A percentile compares a stretch with the other conserved stretches of the same genome.
These are phyloP conservation scores for Ailanthus altissimus DNA, from an alignment of 345 rosid species.

Conservation along the genomic window DNA sequence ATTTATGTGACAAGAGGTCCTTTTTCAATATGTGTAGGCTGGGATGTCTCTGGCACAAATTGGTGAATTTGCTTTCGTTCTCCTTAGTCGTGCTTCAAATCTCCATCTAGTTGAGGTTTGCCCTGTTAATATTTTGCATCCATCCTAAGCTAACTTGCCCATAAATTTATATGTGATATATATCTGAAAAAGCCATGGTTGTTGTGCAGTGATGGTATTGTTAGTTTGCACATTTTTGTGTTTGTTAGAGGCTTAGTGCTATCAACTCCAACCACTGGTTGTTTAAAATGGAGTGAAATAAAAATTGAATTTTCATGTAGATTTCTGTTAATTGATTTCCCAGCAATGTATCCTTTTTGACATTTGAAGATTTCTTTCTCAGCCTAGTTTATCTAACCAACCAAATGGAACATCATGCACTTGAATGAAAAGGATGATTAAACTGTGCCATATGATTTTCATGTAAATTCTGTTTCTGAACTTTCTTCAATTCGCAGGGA, in stretches of 20 bases:
- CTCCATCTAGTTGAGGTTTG: constrained; percentile 92
- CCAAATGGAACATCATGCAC: neutral
- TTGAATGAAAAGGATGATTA: neutral
- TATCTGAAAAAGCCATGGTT: neutral
- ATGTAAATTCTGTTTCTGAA: constrained; percentile 1
- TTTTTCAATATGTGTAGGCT: constrained; percentile 49
- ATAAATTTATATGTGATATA: neutral
- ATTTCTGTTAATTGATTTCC: neutral
- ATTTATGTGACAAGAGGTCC: constrained; percentile 19
- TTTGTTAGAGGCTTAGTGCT: neutral
- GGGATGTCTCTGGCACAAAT: constrained; percentile 98
- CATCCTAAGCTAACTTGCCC: constrained; percentile 12
- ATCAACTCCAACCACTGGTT: neutral
- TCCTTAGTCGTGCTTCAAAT: constrained; percentile 96
- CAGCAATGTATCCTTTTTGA: neutral
- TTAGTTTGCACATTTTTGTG: neutral
- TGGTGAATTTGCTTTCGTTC: constrained; percentile 96
- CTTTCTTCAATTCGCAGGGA: constrained; percentile 50
- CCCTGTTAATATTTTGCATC: constrained; percentile 3
- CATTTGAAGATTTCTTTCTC: constrained; percentile 6
- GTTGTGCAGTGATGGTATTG: neutral
- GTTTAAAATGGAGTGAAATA: neutral
- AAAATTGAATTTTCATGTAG: neutral
- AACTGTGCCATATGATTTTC: neutral
- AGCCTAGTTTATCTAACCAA: neutral